These are phyloP conservation scores for Jimgerdemannia flammicorona DNA, from an alignment of 192 early-diverging fungal species.

Conservation along the genomic window DNA sequence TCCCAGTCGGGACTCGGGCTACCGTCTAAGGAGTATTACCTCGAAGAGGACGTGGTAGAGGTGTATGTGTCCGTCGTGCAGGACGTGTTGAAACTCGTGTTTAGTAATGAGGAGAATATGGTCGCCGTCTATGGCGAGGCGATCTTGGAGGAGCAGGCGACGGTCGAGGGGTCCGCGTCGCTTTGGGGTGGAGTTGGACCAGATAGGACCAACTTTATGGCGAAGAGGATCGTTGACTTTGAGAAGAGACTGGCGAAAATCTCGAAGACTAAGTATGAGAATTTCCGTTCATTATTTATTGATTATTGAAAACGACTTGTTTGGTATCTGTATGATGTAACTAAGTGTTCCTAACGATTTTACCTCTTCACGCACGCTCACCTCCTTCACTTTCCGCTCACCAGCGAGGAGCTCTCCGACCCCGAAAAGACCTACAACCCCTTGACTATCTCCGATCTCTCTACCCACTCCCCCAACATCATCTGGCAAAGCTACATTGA, in stretches of 20 bases:
- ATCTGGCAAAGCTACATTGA: conserved; percentile 36
- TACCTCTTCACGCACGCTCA: too few species aligned
- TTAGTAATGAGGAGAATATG: conserved; percentile 15
- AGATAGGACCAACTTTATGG: conserved; percentile 17
- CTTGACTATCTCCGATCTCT: conserved; percentile 27
- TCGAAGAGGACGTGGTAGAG: conserved; percentile 36
- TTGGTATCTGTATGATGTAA: too few species aligned
- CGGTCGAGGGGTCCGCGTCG: background rate
- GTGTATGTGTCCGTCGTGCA: conserved; percentile 38
- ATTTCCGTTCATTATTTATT: background rate
- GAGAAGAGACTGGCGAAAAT: conserved; percentile 54
- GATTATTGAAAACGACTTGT: too few species aligned
- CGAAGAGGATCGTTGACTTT: conserved; percentile 48
- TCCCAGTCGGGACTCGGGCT: conserved; percentile 49
- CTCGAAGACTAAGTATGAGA: conserved; percentile 33
- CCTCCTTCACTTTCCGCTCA: background rate
- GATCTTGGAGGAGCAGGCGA: background rate
- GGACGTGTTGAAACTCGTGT: conserved; percentile 33
- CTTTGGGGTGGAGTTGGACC: background rate
- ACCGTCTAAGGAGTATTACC: conserved; percentile 67
- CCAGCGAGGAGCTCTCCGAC: conserved; percentile 44
- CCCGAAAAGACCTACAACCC: conserved; percentile 50
- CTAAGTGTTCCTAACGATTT: too few species aligned
- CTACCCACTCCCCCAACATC: conserved; percentile 18
- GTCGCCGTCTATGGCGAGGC: background rate